These are phyloP conservation scores for Eucalyptus pumila DNA, from an alignment of 345 rosid species.

Conservation along the genomic window DNA sequence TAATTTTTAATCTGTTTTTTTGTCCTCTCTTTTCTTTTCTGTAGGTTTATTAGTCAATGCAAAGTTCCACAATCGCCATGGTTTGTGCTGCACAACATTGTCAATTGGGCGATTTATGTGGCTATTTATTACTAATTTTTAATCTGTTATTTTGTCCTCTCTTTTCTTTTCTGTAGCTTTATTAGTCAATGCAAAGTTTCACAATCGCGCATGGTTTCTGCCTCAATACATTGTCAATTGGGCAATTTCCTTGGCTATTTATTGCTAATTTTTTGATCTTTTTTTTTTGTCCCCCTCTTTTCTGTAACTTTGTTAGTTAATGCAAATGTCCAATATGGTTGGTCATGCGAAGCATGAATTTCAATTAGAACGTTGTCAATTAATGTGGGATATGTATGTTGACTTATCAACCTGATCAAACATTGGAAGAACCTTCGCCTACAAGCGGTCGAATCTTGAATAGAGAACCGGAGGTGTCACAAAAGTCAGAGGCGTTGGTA, in stretches of 20 bases:
- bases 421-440: neutral
- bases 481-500: neutral
- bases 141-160: too few species aligned
- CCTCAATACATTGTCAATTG: too few species aligned
- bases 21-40: neutral
- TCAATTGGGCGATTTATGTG: too few species aligned
- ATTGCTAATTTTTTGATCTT: too few species aligned
- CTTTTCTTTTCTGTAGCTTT: too few species aligned
- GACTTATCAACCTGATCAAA: neutral
- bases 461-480: neutral
- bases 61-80: neutral
- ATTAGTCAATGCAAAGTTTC: too few species aligned
- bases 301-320: neutral
- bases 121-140: too few species aligned
- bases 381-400: neutral
- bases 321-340: neutral
- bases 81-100: too few species aligned
- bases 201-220: too few species aligned
- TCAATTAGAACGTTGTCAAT: neutral
- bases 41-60: neutral
- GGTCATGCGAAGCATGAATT: neutral
- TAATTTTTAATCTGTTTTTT: too few species aligned
- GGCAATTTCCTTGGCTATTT: too few species aligned
- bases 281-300: too few species aligned
- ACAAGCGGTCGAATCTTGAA: neutral